Base-by-base conservation (phyloP, 768 basidiomycete genomes). In the Rhizopogon roseolus region DNA sequence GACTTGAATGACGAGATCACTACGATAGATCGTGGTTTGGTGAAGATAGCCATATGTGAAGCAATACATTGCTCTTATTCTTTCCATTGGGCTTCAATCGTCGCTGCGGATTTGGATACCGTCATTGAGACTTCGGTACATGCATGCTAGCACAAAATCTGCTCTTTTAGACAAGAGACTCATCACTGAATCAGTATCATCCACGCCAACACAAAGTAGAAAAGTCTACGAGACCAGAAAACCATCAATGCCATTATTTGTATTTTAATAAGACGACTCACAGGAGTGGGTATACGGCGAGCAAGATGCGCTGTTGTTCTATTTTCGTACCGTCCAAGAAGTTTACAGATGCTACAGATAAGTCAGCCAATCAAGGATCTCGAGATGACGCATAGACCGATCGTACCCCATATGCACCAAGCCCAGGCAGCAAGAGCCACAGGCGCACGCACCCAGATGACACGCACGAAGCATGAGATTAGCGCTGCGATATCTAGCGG, bases 201-300 rank as follows among this genome's bases (percentile, higher is more conserved):
- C 93, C 93, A 96, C 3, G 93, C 91, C 39, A 97, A 73, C 60
- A 96, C 85, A 71, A 95, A 95, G 66, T 95, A 97, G 69, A 97
- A 96, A 32, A 97, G 74, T 41, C 91, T 92, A 60, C 1, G 41
- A 40, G 13, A 22, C 46, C 45, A 46, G 13, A 32, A 46, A 41
- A 41, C 25, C 6, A 56, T 57, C 50, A 38, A 50, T 36, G 63
- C 52, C 50, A 38, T n/a, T 38, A 42, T 5, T 16, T 11, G 36
- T 13, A 48, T 40, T 51, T 28, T 36, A 41, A 44, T 39, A 8
- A 40, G 27, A 41, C 38, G 22, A 76, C 90, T 73, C 58, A 92
- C 91, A 94, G 73, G 39, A 97, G 76, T n/a, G 96, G 96, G 72
- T 97, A 98, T 64, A 98, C 94, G 19, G 95, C 95, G 34, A 98